Evolutionary conservation across 2,329 filamentous ascomycete genomes (phyloP).

Genomic region (Aureobasidium sp.): DNA sequence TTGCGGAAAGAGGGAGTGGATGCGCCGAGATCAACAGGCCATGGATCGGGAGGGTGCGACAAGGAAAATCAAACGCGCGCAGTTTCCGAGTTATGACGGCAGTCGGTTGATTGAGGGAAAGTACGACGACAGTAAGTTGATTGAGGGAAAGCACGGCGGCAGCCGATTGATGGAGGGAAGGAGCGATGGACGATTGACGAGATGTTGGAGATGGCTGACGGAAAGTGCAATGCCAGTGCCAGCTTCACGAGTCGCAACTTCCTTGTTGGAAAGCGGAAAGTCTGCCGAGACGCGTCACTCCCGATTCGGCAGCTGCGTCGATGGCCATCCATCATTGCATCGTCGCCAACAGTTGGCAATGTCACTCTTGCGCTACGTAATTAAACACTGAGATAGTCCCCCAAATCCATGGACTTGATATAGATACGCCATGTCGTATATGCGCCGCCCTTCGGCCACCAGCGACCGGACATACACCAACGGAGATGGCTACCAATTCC

Average conservation of each 20-base stretch:
- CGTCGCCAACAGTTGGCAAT: no score
- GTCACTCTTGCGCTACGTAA: no score
- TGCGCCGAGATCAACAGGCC: slow-evolving; percentile 12
- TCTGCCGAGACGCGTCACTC: slow-evolving; percentile 10
- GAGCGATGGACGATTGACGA: neutral
- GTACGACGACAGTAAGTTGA: no score
- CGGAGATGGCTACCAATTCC: slow-evolving; percentile 27
- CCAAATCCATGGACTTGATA: neutral
- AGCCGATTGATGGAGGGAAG: neutral
- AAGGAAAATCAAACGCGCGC: no score
- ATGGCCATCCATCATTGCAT: neutral
- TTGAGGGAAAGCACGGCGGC: no score
- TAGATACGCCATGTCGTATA: slow-evolving; percentile 3
- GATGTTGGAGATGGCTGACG: neutral
- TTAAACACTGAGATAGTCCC: no score
- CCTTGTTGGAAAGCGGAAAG: neutral
- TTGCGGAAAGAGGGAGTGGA: neutral
- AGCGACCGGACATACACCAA: slow-evolving; percentile 31
- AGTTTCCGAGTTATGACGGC: no score
- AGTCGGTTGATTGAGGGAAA: no score
- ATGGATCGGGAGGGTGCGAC: neutral
- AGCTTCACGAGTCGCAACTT: slow-evolving; percentile 10
- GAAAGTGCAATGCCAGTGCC: neutral
- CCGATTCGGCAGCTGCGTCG: neutral
- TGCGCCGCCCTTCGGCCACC: slow-evolving; percentile 10